phyloP scores from a whole-genome alignment of 257 asterid genomes.

The Solanum etuberosum region DNA sequence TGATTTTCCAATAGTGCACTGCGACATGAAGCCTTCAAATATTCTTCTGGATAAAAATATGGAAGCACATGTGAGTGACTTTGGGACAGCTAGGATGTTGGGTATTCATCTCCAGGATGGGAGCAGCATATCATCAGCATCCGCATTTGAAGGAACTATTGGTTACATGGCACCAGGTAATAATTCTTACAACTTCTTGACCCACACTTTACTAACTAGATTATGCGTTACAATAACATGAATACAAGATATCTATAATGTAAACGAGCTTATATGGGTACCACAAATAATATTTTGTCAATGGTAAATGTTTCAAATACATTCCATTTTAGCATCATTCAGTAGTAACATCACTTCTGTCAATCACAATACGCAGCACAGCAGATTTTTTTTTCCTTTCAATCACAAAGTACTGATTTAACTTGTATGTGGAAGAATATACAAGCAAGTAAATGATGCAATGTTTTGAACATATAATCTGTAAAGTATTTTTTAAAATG shows the following conservation, averaged over 20 bases:
- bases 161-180: constrained; percentile 94
- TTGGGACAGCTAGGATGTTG: constrained; percentile 75
- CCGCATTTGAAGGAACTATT: constrained; percentile 77
- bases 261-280: background rate
- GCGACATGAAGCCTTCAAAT: constrained; percentile 86
- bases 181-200: background rate
- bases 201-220: background rate
- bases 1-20: constrained; percentile 72
- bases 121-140: constrained; percentile 29
- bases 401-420: background rate
- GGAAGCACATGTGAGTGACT: constrained; percentile 72
- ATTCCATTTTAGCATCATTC: background rate
- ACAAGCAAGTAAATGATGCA: background rate
- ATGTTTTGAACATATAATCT: background rate
- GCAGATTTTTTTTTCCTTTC: background rate
- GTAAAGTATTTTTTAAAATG: background rate
- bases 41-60: constrained; percentile 45
- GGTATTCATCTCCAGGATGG: constrained; percentile 51
- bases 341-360: background rate
- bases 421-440: background rate
- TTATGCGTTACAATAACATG: background rate
- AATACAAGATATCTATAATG: background rate
- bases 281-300: background rate
- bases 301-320: background rate
- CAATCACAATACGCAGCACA: background rate